Base-by-base conservation (phyloP, 495 filamentous ascomycete species). In the Aspergillus biplanus region DNA sequence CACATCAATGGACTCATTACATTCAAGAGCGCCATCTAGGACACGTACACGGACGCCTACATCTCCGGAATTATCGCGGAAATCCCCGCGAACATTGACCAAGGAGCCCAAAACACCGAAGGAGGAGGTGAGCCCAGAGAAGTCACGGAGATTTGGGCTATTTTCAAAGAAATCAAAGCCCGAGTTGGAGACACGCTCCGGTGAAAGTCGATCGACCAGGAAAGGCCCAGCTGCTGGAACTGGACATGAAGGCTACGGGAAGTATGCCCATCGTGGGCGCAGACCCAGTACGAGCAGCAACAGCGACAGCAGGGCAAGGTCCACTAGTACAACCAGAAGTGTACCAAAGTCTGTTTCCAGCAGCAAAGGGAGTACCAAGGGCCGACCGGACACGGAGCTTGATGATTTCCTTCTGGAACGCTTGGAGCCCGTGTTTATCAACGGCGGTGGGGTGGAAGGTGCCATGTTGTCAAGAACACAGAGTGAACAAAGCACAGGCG, bases 201-300 rank as follows among this genome's bases (percentile, higher is more conserved):
- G 87, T 58, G 82, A 79, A 34, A 82, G 86, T 21, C 90, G 86
- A 65, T 60, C 78, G 6, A 44, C 75, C 13, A 86, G 90, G 58
- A 96, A 94, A 74, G 96, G 95, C 0, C 95, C 95, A 16, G 85
- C 83, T 6, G 95, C 95, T 33, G 96, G 95, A 37, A 99, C 96
- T 35, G 95, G 95, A 3, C 92, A 98, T 74, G 95, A 98, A 78
- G 95, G 94, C 49, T 98, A 98, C 72, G 92, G 93, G 7, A 89
- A 86, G 70, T 96, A 86, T 81, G 84, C 73, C 33, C 75, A 77
- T 55, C 77, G 76, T 52, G 84, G 78, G 21, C 74, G 82, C 27
- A 82, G 76, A 62, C 54, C 80, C 49, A 85, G 83, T 49, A 73
- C 77, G 58, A 76, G 81, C 63, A 85, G 77, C 63, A 76, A 69